Evolutionary conservation across 2,329 filamentous ascomycete genomes (phyloP).

Genomic region (Cytospora piceae): DNA sequence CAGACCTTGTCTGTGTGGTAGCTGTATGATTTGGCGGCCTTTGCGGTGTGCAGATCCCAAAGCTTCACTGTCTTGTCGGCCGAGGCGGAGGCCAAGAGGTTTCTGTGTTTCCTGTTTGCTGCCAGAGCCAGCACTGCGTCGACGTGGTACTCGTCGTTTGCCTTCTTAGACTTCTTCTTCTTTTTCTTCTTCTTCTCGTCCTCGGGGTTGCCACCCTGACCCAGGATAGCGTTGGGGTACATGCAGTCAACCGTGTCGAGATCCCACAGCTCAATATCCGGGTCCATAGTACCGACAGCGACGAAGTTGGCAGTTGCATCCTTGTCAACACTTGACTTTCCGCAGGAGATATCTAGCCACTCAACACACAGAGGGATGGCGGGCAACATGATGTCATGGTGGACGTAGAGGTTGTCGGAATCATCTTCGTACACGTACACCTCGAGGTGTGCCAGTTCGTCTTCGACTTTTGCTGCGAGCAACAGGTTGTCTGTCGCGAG

Average conservation of each 20-base stretch:
- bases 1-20: slow-evolving; percentile 99
- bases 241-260: slow-evolving; percentile 95
- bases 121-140: slow-evolving; percentile 91
- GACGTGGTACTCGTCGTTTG: slow-evolving; percentile 90
- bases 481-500: slow-evolving; percentile 91
- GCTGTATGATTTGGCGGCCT: slow-evolving; percentile 92
- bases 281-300: slow-evolving; percentile 94
- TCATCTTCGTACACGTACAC: slow-evolving; percentile 97
- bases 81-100: slow-evolving; percentile 90
- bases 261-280: slow-evolving; percentile 98
- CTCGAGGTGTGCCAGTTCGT: slow-evolving; percentile 94
- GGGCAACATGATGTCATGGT: slow-evolving; percentile 99
- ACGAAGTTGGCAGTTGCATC: slow-evolving; percentile 85
- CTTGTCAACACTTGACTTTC: slow-evolving; percentile 64
- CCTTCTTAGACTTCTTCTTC: slow-evolving; percentile 86
- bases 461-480: slow-evolving; percentile 90
- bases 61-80: slow-evolving; percentile 97
- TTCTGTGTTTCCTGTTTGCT: slow-evolving; percentile 90
- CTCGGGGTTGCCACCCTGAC: slow-evolving; percentile 65
- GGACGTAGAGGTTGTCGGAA: slow-evolving; percentile 95
- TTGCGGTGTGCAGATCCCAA: slow-evolving; percentile 92
- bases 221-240: slow-evolving; percentile 96
- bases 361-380: slow-evolving; percentile 94
- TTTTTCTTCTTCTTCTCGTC: slow-evolving; percentile 77
- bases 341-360: slow-evolving; percentile 92